These are phyloP conservation scores for Colletotrichum theobromicola DNA, from an alignment of 2,329 filamentous ascomycete genomes.

Conservation along the genomic window DNA sequence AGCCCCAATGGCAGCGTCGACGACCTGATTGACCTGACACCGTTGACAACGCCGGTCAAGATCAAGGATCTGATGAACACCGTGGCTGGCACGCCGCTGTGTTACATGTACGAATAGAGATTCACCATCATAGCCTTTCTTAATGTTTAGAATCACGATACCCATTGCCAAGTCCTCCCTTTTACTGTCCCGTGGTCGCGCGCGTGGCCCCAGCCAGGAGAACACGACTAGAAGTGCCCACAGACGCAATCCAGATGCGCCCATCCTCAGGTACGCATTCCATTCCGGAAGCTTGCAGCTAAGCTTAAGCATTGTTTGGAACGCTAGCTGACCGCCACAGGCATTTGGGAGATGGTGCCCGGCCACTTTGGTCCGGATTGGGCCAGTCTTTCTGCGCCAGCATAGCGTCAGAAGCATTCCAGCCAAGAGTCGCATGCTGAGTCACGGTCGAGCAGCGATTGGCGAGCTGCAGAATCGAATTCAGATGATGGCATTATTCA, in stretches of 20 bases:
- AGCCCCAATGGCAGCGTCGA: slow-evolving; percentile 47
- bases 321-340: neutral
- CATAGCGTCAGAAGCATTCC: neutral
- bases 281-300: neutral
- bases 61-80: slow-evolving; percentile 45
- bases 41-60: slow-evolving; percentile 36
- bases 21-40: slow-evolving; percentile 37
- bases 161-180: neutral
- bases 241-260: neutral
- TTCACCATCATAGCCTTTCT: neutral
- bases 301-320: neutral
- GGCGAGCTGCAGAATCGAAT: neutral
- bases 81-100: slow-evolving; percentile 43
- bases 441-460: neutral
- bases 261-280: neutral
- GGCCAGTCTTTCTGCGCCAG: neutral
- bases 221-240: neutral
- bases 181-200: neutral
- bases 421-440: neutral
- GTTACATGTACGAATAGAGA: slow-evolving; percentile 43
- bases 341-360: neutral
- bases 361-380: neutral
- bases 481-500: neutral
- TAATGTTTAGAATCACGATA: neutral
- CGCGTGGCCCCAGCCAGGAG: rapidly evolving